Base-by-base conservation (phyloP, 2,329 filamentous ascomycete species). In the Xylaria sp. region DNA sequence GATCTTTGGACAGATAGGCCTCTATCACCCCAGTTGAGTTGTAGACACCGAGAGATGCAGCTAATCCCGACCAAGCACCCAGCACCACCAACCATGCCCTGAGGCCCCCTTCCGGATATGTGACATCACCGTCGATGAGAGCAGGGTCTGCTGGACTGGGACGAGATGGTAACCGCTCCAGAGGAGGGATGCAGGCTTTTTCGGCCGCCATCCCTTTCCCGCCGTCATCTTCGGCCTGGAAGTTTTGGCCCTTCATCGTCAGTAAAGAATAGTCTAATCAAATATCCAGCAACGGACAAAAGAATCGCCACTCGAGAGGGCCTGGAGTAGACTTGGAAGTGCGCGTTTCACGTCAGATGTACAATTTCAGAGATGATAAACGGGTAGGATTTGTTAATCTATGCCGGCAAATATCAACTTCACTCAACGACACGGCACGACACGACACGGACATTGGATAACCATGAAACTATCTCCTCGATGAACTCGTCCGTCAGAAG, bases 1-100 rank as follows among this genome's bases (percentile, higher is more conserved):
- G n/a, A 9, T 66, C 63, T 42, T 51, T 20, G 17, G 63, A 66
- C 11, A 66, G 31, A 20, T 66, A 66, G 9, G 58, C 51, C 40
- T 66, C 58, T 17, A 66, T 66, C 31, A 66, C 64, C 51, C 64
- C 64, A 49, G 64, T 66, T 44, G 64, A 66, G 58, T 66, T 62
- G 26, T 66, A 66, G 6, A 66, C 58, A 4, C 64, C 64, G 51
- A 66, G 59, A 40, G 64, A 66, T n/a, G 63, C 64, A 17, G 58
- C 58, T 51, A 66, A 28, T 26, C 64, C 64, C 23, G 58, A 66
- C 64, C 64, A 62, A 28, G 64, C 64, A 36, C 64, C 59, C 6
- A 62, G 42, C 42, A 62, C 64, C 42, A 66, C 64, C 51, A 66
- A n/a, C 64, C 64, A 66, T 11, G 58, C 64, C 51, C 58, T 57